Percentiles rank a stretch among this genome's conserved stretches.
These are phyloP conservation scores for Sarocladium strictum DNA, from an alignment of 2,329 filamentous ascomycete genomes.

Conservation along the genomic window DNA sequence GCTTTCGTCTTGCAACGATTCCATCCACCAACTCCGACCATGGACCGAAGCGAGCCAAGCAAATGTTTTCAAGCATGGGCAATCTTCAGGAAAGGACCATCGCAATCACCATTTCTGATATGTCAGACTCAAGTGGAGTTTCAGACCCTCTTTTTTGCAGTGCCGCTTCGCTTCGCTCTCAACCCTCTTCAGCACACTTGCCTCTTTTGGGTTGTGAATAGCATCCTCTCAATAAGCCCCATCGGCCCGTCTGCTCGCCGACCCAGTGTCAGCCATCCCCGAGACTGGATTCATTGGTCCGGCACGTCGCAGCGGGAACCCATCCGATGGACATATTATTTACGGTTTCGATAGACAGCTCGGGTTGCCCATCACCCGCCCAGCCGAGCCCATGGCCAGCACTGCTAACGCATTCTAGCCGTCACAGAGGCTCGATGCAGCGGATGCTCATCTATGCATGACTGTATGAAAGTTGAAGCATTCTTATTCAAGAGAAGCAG, in stretches of 20 bases:
- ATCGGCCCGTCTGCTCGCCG: background rate
- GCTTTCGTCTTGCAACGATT: no score
- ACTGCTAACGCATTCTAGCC: background rate
- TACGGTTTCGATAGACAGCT: background rate
- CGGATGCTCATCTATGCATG: background rate
- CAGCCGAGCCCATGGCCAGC: no score
- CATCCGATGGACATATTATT: background rate
- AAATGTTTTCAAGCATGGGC: background rate
- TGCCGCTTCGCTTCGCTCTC: background rate
- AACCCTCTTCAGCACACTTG: background rate
- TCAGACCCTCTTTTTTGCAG: background rate
- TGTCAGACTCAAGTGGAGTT: background rate
- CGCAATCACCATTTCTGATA: background rate
- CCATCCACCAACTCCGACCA: no score
- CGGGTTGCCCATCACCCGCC: background rate
- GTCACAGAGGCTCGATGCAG: background rate
- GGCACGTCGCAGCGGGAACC: background rate
- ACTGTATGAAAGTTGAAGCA: background rate
- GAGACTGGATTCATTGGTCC: background rate
- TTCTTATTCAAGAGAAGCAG: background rate
- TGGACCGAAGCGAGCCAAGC: background rate
- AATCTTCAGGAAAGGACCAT: background rate
- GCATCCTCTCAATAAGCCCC: slow-evolving; percentile 4
- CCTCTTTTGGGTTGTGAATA: slow-evolving; percentile 8
- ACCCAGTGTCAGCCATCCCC: background rate